Evolutionary conservation across 768 basidiomycete species (phyloP).

Genomic region (Hortiboletus campestris): DNA sequence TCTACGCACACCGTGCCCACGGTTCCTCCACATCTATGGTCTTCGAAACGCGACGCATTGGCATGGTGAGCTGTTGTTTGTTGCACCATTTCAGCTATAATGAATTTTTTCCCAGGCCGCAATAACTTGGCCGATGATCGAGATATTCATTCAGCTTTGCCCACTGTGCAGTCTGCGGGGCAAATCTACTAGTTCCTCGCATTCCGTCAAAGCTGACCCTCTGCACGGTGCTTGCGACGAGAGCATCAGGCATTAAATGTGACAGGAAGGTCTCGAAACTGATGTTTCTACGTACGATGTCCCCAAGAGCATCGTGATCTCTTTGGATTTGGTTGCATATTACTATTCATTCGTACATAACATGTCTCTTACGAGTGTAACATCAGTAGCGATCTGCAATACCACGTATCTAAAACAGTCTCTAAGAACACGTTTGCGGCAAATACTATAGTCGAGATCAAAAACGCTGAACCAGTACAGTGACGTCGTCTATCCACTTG

Average conservation of each 20-base stretch:
- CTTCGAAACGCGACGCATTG: slow-evolving; percentile 51
- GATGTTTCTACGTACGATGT: neutral
- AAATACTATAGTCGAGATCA: slow-evolving; percentile 11
- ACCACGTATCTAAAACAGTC: slow-evolving; percentile 7
- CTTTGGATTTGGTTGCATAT: slow-evolving; percentile 2
- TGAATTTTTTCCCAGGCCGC: slow-evolving; percentile 43
- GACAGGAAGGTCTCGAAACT: neutral
- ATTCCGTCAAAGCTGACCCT: slow-evolving; percentile 20
- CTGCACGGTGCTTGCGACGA: slow-evolving; percentile 14
- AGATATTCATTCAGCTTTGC: slow-evolving; percentile 62
- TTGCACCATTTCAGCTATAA: neutral
- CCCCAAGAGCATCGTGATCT: neutral
- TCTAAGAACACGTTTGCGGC: neutral
- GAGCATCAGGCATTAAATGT: slow-evolving; percentile 22
- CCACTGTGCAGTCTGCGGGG: slow-evolving; percentile 49
- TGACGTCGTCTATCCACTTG: slow-evolving; percentile 51
- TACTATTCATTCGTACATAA: slow-evolving; percentile 13
- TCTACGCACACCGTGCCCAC: slow-evolving; percentile 64
- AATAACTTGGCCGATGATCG: slow-evolving; percentile 74
- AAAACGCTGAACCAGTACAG: slow-evolving; percentile 43
- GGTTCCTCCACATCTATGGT: slow-evolving; percentile 54
- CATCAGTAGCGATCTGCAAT: slow-evolving; percentile 5
- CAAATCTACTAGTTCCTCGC: slow-evolving; percentile 29
- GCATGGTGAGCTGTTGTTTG: slow-evolving; percentile 48
- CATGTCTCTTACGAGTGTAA: slow-evolving; percentile 11